Evolutionary conservation across 2,329 filamentous ascomycete species (phyloP), one percentile per base, ranked within the genome.

Genomic region (Metarhizium anisopliae): DNA sequence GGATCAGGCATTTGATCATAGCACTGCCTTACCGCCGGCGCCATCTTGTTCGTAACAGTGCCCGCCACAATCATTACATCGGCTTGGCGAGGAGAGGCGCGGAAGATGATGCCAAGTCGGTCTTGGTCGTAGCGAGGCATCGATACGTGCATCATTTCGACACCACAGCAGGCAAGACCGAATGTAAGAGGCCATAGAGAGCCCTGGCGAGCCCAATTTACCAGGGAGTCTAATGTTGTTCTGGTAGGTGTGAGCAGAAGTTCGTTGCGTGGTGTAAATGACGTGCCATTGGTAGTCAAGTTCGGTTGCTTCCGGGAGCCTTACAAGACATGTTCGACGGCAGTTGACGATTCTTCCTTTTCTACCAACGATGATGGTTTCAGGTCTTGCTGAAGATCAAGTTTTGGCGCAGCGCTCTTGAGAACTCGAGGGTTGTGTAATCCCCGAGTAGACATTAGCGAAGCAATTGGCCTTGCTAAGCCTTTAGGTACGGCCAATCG

Each of bases 111-210:
- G 25, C 25, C 25, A 25, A 25, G 25, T 25, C 25, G 25, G 25
- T 25, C 25, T 25, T 25, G 25, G 25, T 25, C 25, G 25, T 25
- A 25, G 25, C 25, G 25, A 25, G 90, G 90, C 58, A 89, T 90
- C 36, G 89, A 94, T 18, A 90, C 78, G 70, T 92, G 88, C 90
- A 95, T 95, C 90, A 94, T 95, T 70, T 95, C 90, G 68, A 95
- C 75, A 71, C 87, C 89, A 72, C 90, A 95, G 80, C 90, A 95
- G 66, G 90, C 90, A 51, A 94, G 85, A 53, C 86, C 90, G 70
- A 95, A 95, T 52, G 87, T 90, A 81, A 94, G 85, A 63, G 90
- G 90, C 90, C 90, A 95, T 53, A 94, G 78, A 14, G 90, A 95
- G 55, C 85, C 83, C 74, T 94, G 87, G 52, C 90, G 85, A 40